These are phyloP conservation scores for Apostasia ramifera DNA, from an alignment of 106 monocot genomes.

Conservation along the genomic window DNA sequence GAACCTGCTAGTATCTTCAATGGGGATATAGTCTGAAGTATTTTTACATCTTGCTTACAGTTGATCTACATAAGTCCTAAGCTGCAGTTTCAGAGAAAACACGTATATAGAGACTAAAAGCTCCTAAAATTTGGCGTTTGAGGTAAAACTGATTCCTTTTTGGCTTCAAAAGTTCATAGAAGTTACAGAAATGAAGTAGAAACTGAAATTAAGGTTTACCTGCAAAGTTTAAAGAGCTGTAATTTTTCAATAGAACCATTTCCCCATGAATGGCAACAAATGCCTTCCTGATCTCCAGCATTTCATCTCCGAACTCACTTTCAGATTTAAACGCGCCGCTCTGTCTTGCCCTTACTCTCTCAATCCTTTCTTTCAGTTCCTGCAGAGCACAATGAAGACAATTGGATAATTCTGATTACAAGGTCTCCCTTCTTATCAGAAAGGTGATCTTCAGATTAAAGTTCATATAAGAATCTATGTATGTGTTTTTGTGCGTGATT, in stretches of 20 bases:
- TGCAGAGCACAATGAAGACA: conserved; percentile 8
- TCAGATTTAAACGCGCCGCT: conserved; percentile 42
- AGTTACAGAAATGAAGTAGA: neutral
- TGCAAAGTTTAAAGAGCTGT: conserved; percentile 94
- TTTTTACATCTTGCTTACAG: no score
- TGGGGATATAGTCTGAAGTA: no score
- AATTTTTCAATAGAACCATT: conserved; percentile 95
- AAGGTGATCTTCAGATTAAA: no score
- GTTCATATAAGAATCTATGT: no score
- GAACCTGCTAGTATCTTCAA: no score
- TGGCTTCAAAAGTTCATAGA: no score
- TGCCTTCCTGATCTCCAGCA: conserved; percentile 78
- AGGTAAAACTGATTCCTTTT: no score
- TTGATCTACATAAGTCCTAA: no score
- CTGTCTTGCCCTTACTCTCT: conserved; percentile 36
- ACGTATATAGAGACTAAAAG: no score
- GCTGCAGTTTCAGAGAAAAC: no score
- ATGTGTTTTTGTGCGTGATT: no score
- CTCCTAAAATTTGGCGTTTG: no score
- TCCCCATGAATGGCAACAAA: conserved; percentile 97
- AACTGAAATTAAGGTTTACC: conserved; percentile 25
- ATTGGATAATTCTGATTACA: neutral
- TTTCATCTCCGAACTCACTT: conserved; percentile 67
- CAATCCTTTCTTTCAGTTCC: conserved; percentile 90
- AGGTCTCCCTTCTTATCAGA: neutral